Base-by-base conservation (phyloP, 2,329 filamentous ascomycete species). In the Aspergillus ochraceoroseus region DNA sequence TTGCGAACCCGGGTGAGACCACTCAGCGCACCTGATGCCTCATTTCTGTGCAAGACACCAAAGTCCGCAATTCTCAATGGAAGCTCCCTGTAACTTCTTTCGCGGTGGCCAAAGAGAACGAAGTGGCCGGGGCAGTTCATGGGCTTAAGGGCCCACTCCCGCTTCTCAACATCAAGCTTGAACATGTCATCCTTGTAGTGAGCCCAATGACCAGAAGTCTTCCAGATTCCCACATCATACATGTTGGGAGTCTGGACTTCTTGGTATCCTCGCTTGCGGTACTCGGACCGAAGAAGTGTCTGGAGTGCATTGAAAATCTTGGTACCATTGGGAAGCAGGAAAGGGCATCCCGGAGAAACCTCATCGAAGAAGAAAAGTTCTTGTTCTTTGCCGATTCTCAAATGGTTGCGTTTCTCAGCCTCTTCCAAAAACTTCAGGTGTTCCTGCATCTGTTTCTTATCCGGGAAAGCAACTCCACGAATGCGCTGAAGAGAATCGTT, bases 121-220 rank as follows among this genome's bases (percentile, higher is more conserved):
- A 86, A 94, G 68, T 96, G 90, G 18, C 88, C 88, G 3, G 92
- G 92, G 69, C 92, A 98, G 71, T 96, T 96, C 92, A 96, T 96
- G 18, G 90, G 90, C 71, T 96, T 96, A 36, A 96, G 71, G 11
- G 82, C 88, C 72, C 83, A 88, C 51, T 81, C 74, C 49, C 85
- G 83, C 73, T 95, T 94, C 64, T 95, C 89, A 17, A 72, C 73
- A 31, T 80, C 72, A 54, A 95, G 81, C n/a, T 81, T 82, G 66
- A 88, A 88, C 90, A 96, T 96, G 69, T 95, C 89, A 49, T 96
- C 90, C 60, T 88, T 80, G 73, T 95, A 92, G 62, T 89, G 82
- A 45, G 84, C 79, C 89, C 90, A 95, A 66, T 96, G 92, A 34
- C 92, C 92, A 6, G 88, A 95, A 14, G 80, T 85, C 71, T 95